A percentile compares a stretch with the other conserved stretches of the same genome.
phyloP scores from a whole-genome alignment of 202 grass and related monocot species.

The Hordeum pubiflorum region DNA sequence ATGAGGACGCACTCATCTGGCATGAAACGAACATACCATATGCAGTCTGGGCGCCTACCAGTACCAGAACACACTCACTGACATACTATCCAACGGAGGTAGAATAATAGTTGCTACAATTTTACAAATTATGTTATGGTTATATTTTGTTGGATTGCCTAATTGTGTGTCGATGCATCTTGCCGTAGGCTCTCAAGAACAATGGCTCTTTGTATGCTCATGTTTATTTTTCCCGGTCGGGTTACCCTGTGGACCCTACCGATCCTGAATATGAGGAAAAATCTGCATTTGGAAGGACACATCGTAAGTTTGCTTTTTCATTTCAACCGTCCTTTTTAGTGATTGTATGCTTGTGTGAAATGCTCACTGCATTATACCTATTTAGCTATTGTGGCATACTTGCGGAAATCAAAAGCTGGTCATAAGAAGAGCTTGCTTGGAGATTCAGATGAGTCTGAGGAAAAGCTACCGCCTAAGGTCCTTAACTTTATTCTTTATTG shows the following conservation, averaged over 20 bases:
- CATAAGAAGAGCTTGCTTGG: slow-evolving; percentile 94
- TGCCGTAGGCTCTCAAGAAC: slow-evolving; percentile 72
- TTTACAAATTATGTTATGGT: not conserved
- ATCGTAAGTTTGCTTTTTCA: slow-evolving; percentile 51
- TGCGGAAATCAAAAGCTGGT: slow-evolving; percentile 87
- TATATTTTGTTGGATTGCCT: not conserved
- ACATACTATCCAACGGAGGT: slow-evolving; percentile 95
- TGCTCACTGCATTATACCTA: slow-evolving; percentile 16
- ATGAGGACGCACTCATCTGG: slow-evolving; percentile 85
- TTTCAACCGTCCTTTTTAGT: not conserved
- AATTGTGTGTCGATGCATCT: not conserved
- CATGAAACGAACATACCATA: slow-evolving; percentile 95
- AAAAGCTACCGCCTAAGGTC: slow-evolving; percentile 47
- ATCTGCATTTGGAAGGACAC: slow-evolving; percentile 77
- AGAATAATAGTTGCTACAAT: slow-evolving; percentile 14
- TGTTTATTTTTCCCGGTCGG: slow-evolving; percentile 92
- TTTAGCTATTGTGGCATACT: slow-evolving; percentile 72
- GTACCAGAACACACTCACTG: slow-evolving; percentile 58
- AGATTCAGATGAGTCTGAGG: slow-evolving; percentile 41
- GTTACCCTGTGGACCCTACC: slow-evolving; percentile 91
- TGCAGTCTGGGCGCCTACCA: slow-evolving; percentile 68
- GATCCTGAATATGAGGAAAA: slow-evolving; percentile 87
- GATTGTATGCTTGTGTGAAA: not conserved
- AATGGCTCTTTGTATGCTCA: slow-evolving; percentile 96
- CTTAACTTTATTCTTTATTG: not conserved